phyloP scores from a whole-genome alignment of 768 basidiomycete species.

The Lyophyllum semitale region DNA sequence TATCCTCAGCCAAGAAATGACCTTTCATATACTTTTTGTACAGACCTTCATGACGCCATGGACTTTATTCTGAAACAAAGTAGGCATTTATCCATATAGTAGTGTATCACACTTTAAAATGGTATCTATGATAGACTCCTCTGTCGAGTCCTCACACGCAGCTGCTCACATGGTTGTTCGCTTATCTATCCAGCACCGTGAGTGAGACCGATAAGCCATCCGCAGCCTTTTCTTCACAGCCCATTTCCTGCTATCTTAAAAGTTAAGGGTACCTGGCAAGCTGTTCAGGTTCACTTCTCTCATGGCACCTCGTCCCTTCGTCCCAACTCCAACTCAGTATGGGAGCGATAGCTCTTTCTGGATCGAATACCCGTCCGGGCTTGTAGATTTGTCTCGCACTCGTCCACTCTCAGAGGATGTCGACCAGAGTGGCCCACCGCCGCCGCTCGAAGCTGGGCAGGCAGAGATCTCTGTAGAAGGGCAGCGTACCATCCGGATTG shows the following conservation, averaged over 20 bases:
- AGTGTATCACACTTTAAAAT: constrained; percentile 9
- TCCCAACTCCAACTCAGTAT: constrained; percentile 49
- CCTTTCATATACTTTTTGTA: constrained; percentile 9
- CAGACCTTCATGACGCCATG: constrained; percentile 8
- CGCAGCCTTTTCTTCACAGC: constrained; percentile 4
- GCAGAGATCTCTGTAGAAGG: constrained; percentile 58
- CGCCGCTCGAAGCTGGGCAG: constrained; percentile 34
- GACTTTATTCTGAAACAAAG: constrained; percentile 7
- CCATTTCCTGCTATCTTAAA: constrained; percentile 10
- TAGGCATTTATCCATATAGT: constrained; percentile 10
- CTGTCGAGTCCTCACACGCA: not conserved
- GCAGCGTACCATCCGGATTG: constrained; percentile 50
- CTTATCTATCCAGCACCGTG: not conserved
- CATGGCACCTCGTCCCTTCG: constrained; percentile 48
- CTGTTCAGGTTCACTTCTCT: constrained; percentile 39
- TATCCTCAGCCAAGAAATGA: constrained; percentile 4
- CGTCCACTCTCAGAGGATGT: constrained; percentile 33
- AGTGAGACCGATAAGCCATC: not conserved
- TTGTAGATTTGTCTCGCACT: constrained; percentile 61
- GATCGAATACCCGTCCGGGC: constrained; percentile 69
- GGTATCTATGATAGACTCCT: constrained; percentile 5
- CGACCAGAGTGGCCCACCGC: constrained; percentile 25
- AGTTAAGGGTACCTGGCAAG: constrained; percentile 33
- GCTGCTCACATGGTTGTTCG: not conserved
- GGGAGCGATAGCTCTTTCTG: constrained; percentile 60